Percentiles rank a stretch among this genome's conserved stretches.
Conservation (phyloP, 345 rosid genomes). For the Hibiscus syriacus region DNA sequence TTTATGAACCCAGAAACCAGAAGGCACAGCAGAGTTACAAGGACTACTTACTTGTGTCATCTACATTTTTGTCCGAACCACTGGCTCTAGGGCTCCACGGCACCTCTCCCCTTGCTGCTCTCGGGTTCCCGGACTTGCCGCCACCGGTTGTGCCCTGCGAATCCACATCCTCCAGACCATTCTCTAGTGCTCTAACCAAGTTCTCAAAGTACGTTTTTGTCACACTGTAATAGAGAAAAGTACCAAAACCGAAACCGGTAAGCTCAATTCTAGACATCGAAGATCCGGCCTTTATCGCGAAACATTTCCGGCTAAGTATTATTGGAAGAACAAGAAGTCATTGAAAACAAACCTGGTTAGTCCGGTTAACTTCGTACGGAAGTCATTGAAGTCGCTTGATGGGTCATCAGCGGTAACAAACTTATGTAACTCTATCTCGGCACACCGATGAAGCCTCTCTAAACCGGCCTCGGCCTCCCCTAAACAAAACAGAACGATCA, state of each 20-base stretch:
- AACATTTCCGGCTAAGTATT: not conserved
- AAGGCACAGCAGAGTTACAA: slow-evolving; percentile 43
- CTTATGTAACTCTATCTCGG: slow-evolving; percentile 74
- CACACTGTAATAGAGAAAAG: slow-evolving; percentile 42
- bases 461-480: slow-evolving; percentile 96
- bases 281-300: not conserved
- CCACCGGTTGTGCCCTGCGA: slow-evolving; percentile 41
- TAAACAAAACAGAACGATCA: slow-evolving; percentile 22
- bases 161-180: slow-evolving; percentile 85
- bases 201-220: slow-evolving; percentile 94
- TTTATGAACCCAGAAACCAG: not conserved
- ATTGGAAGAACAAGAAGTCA: not conserved
- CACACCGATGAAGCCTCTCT: slow-evolving; percentile 97
- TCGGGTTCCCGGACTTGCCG: slow-evolving; percentile 27
- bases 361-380: slow-evolving; percentile 87
- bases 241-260: not conserved
- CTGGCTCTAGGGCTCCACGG: slow-evolving; percentile 36
- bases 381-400: slow-evolving; percentile 65
- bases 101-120: slow-evolving; percentile 44
- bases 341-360: slow-evolving; percentile 58
- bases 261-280: not conserved
- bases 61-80: not conserved
- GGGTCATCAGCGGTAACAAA: slow-evolving; percentile 49
- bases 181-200: slow-evolving; percentile 88
- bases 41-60: not conserved